Evolutionary conservation across 164 flowering plant species (phyloP).

Genomic region (Litsea cubeba): DNA sequence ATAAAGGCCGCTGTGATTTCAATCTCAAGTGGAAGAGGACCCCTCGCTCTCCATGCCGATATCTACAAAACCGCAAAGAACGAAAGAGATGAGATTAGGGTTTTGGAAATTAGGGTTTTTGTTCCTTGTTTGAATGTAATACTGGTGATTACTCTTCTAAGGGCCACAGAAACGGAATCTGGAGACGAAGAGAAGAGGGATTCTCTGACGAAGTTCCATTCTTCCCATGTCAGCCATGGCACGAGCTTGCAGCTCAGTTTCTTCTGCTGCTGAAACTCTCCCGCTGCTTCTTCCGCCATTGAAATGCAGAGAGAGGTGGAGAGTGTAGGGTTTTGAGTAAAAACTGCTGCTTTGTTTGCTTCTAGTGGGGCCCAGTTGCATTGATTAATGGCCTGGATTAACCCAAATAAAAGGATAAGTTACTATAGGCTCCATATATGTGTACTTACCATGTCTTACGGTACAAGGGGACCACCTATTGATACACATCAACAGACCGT

Average conservation of each 20-base stretch:
- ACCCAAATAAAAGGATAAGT: no score
- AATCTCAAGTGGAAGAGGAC: conserved; percentile 57
- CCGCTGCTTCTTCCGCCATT: background rate
- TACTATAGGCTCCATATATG: no score
- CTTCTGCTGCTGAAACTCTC: background rate
- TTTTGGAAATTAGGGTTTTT: background rate
- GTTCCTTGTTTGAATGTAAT: background rate
- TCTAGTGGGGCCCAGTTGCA: no score
- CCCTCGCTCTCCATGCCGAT: conserved; percentile 76
- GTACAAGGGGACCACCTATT: no score
- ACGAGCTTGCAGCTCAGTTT: conserved; percentile 42
- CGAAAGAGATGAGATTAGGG: background rate
- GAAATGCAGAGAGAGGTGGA: no score
- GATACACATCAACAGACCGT: no score
- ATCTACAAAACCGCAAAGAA: conserved; percentile 29
- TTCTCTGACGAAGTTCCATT: conserved; percentile 70
- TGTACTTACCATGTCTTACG: no score
- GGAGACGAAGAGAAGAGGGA: conserved; percentile 70
- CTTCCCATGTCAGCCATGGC: conserved; percentile 88
- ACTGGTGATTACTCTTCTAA: conserved; percentile 40
- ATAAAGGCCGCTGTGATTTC: conserved; percentile 71
- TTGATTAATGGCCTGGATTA: no score
- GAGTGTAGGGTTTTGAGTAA: no score
- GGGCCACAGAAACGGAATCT: conserved; percentile 42
- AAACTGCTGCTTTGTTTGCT: no score